phyloP scores from a whole-genome alignment of 768 basidiomycete species.

The Podaxis sp. region DNA sequence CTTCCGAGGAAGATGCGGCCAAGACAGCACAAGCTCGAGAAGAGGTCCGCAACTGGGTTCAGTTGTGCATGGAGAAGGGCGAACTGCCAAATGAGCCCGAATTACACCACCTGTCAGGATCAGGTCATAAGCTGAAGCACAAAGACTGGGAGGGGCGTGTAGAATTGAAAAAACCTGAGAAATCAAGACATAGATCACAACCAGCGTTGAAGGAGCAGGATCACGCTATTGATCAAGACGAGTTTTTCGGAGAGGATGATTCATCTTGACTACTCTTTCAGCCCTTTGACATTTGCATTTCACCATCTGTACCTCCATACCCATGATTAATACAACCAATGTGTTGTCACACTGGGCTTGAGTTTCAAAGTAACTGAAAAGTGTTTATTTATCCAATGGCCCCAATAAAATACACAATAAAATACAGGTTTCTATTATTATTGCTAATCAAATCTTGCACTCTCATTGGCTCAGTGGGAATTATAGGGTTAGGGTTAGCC shows the following conservation, averaged over 20 bases:
- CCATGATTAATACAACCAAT: too few species aligned
- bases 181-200: neutral
- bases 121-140: neutral
- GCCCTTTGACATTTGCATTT: neutral
- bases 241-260: constrained; percentile 36
- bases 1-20: constrained; percentile 21
- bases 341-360: too few species aligned
- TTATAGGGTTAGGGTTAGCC: constrained; percentile 44
- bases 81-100: constrained; percentile 63
- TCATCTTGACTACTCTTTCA: neutral
- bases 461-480: neutral
- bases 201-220: constrained; percentile 8
- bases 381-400: neutral
- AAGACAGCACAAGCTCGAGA: constrained; percentile 49
- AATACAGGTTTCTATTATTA: neutral
- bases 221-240: constrained; percentile 27
- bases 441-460: too few species aligned
- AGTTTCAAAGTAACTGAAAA: too few species aligned
- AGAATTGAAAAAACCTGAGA: constrained; percentile 2
- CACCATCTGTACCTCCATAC: too few species aligned
- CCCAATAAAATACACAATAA: too few species aligned
- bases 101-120: constrained; percentile 20
- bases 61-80: constrained; percentile 54
- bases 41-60: constrained; percentile 56
- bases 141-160: constrained; percentile 8